Evolutionary conservation across 352 stramenopile genomes (phyloP), one percentile per base, ranked within the genome.

Genomic region (Heterotrichella gracilis): DNA sequence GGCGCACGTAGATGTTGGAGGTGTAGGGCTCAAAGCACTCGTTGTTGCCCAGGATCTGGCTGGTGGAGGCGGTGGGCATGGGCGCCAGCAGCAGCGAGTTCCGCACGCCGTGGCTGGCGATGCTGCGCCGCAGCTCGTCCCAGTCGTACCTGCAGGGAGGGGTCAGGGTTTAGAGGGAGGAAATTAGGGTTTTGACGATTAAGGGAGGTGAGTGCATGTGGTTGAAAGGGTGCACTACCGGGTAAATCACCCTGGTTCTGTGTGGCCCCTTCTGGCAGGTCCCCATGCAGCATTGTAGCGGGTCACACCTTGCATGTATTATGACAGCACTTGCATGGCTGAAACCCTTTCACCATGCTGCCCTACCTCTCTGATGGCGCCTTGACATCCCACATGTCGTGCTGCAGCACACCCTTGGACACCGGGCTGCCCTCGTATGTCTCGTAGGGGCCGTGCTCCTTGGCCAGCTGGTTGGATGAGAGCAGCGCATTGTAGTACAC

Each of bases 11-110:
- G 85, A 99, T 97, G 80, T 99, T 98, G 71, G 82, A 90, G 53
- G 90, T 97, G 79, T 94, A 98, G 25, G 91, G 90, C 79, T 99
- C 93, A 23, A 94, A 93, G 25, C 83, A 94, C 76, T 99, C 93
- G 78, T 96, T 97, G 81, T 98, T 98, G 70, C 92, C 93, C 4
- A 97, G 78, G 75, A 98, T 98, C 77, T 98, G 90, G 4, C 90
- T 89, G 3, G 93, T 99, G 22, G 89, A 97, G 2, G 93, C 93
- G 22, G 92, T 99, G 0, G 93, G 92, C 93, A 99, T 99, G 0
- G 92, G 92, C 13, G 93, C 90, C 1, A 99, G 78, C n/a, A 99
- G 78, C 22, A 99, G 81, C 67, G 90, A 97, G 81, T 99, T 99
- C 70, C 92, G 85, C 64, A 98, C 78, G 67, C 93, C 93, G 75